These are phyloP conservation scores for Ophiosphaerella herpotricha DNA, from an alignment of 2,329 filamentous ascomycete genomes.

Conservation along the genomic window DNA sequence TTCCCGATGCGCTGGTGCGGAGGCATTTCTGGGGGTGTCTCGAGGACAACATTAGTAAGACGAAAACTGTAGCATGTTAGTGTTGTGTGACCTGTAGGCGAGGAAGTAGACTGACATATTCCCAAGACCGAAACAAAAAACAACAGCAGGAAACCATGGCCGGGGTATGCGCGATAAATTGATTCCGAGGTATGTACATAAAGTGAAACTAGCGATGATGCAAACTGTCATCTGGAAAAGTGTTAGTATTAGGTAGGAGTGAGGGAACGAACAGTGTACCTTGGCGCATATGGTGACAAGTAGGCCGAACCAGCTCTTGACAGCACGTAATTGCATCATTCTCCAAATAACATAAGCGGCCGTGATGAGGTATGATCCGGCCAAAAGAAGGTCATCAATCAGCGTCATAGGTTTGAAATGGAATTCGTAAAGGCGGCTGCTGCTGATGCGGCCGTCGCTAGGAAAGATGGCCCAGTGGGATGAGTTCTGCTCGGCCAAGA, in stretches of 20 bases:
- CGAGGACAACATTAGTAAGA: slow-evolving; percentile 76
- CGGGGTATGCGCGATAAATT: slow-evolving; percentile 76
- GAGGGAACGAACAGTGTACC: slow-evolving; percentile 32
- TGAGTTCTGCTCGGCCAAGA: slow-evolving; percentile 56
- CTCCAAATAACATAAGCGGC: slow-evolving; percentile 68
- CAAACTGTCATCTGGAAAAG: slow-evolving; percentile 63
- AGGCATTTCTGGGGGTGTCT: slow-evolving; percentile 70
- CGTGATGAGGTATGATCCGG: slow-evolving; percentile 67
- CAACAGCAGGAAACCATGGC: slow-evolving; percentile 75
- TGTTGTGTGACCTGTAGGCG: background rate
- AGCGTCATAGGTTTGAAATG: slow-evolving; percentile 75
- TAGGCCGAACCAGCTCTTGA: slow-evolving; percentile 76
- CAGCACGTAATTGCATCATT: slow-evolving; percentile 70
- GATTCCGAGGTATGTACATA: slow-evolving; percentile 76
- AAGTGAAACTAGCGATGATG: slow-evolving; percentile 77
- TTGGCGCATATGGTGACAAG: slow-evolving; percentile 72
- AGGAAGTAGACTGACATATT: slow-evolving; percentile 60
- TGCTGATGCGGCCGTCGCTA: slow-evolving; percentile 57
- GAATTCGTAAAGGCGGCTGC: slow-evolving; percentile 74
- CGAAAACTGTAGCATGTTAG: slow-evolving; percentile 59
- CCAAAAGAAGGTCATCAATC: slow-evolving; percentile 67
- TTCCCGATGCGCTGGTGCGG: slow-evolving; percentile 72
- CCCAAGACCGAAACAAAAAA: slow-evolving; percentile 75
- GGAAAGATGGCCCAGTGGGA: slow-evolving; percentile 70
- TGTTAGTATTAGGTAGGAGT: slow-evolving; percentile 13